Conservation (phyloP, 257 asterid species). For the Coffea eugenioides region DNA sequence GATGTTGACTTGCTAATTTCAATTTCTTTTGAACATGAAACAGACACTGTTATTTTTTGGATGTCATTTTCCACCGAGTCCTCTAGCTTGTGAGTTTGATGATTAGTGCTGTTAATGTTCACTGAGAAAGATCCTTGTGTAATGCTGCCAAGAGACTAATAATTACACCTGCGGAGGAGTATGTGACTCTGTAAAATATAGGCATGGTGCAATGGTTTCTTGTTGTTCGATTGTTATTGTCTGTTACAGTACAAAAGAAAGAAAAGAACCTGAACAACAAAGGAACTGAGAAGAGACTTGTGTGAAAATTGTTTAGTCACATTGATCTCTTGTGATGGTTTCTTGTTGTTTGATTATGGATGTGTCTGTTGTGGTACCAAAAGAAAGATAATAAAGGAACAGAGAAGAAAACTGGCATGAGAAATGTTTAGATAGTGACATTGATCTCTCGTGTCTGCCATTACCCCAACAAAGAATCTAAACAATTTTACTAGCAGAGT, state of each 20-base stretch:
- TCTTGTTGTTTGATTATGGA: not conserved
- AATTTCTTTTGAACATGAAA: not conserved
- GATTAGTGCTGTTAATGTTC: not conserved
- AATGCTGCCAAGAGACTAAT: not conserved
- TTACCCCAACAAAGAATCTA: not conserved
- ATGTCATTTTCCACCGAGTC: not conserved
- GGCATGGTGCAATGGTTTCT: no score
- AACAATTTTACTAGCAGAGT: not conserved
- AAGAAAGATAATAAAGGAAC: not conserved
- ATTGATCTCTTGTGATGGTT: not conserved
- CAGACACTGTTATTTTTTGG: not conserved
- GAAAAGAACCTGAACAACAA: no score
- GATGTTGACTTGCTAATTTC: not conserved
- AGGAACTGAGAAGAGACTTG: no score
- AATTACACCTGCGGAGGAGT: no score
- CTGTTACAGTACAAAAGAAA: no score
- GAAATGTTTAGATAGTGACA: not conserved
- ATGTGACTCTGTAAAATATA: no score
- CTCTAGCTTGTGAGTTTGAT: not conserved
- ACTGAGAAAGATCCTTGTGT: not conserved
- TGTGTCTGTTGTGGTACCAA: not conserved
- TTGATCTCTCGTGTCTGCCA: not conserved
- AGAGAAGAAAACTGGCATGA: not conserved
- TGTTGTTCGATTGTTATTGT: no score
- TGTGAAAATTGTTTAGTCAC: no score